Percentiles rank a stretch among this genome's conserved stretches.
Conservation (phyloP, 805 yeast species). For the Lachancea waltii region DNA sequence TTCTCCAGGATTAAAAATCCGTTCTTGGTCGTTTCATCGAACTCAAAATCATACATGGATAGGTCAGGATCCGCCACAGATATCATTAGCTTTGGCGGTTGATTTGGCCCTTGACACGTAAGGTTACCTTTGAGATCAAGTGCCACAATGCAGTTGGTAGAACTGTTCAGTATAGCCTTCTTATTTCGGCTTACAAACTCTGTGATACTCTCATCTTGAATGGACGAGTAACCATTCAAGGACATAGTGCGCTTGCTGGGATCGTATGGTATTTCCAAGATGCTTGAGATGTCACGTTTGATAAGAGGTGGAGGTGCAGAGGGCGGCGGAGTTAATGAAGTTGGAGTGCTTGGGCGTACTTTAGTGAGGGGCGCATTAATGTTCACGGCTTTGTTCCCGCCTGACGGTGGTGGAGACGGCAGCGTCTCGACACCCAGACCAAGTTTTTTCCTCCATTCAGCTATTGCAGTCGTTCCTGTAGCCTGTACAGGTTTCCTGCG, state of each 20-base stretch:
- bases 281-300: constrained; percentile 25
- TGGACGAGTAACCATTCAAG: constrained; percentile 4
- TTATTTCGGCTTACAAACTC: constrained; percentile 3
- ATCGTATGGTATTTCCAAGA: constrained; percentile 25
- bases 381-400: not conserved
- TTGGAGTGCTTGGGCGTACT: not conserved
- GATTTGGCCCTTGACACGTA: constrained; percentile 1
- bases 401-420: constrained; percentile 8
- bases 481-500: constrained; percentile 28
- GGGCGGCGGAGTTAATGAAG: constrained; percentile 1
- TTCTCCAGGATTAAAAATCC: constrained; percentile 65
- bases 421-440: constrained; percentile 17
- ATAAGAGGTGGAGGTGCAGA: constrained; percentile 8
- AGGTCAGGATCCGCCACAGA: constrained; percentile 41
- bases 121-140: constrained; percentile 9
- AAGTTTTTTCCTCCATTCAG: constrained; percentile 33
- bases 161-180: not conserved
- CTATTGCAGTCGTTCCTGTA: constrained; percentile 32
- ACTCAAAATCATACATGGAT: constrained; percentile 77
- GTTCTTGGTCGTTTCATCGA: constrained; percentile 48
- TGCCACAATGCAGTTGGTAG: constrained; percentile 6
- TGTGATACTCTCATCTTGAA: constrained; percentile 7
- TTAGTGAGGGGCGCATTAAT: not conserved
- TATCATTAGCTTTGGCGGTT: constrained; percentile 14
- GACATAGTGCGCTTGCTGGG: constrained; percentile 4